Evolutionary conservation across 169 alveolate species (phyloP), one percentile per base, ranked within the genome.

Genomic region (Blepharisma undulans): DNA sequence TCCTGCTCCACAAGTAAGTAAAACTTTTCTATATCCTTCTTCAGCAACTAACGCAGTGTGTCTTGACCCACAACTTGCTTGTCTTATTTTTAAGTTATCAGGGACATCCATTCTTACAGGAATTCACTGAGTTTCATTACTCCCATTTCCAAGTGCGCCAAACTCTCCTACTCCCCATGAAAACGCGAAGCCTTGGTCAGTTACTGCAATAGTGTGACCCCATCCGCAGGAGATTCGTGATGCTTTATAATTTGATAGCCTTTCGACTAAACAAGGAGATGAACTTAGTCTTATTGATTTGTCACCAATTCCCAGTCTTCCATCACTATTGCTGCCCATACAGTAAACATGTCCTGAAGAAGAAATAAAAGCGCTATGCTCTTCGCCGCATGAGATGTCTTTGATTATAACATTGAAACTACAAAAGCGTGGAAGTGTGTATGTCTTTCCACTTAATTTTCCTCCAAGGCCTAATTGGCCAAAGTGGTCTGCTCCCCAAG

Each of bases 1-100:
- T 27, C 90, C 89, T 10, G 90, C 87, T 32, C 97, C 97, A n/a
- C 95, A 79, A 12, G 84, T 79, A 30, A 30, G 91, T 0, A 92
- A 92, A 72, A 72, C 8, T 33, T 34, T 90, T 0, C 89, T 93
- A 19, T 71, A 72, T 36, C 91, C 84, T 60, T 78, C 59, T 19
- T 72, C 76, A 66, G 81, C 72, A 76, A 72, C 19, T 18, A 86
- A 6, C 48, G 72, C 82, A 29, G 84, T 29, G 29, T 86, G 91
- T 27, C 92, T 86, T 10, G 93, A 86, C 71, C 92, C 92, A 76
- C 92, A 88, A 8, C 88, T 25, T 18, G 77, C 87, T 48, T 27
- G 59, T 8, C n/a, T 18, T 21, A 27, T 22, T 29, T 61, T 74
- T 6, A 34, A 71, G 30, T 81, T 33, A 5, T 29, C 22, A 32